phyloP scores from a whole-genome alignment of 169 alveolate species.

The Eimeria nieschulzi region DNA sequence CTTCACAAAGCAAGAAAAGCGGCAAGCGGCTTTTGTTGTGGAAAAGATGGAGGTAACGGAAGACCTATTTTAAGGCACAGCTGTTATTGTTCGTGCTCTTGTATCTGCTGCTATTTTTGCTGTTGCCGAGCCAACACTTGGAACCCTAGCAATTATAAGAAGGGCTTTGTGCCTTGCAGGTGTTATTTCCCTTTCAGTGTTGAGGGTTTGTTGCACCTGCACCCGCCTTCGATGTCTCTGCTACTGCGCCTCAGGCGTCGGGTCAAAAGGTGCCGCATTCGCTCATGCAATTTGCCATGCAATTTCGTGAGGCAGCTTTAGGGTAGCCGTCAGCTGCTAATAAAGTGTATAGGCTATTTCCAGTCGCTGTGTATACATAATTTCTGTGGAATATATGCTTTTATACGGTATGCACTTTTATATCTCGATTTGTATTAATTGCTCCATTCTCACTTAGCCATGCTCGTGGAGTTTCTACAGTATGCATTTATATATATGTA shows the following conservation, averaged over 20 bases:
- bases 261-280: constrained; percentile 67
- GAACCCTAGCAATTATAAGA: too few relatives aligned
- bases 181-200: not conserved
- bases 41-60: constrained; percentile 66
- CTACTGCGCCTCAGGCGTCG: constrained; percentile 19
- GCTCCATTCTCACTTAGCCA: too few relatives aligned
- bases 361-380: too few relatives aligned
- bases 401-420: too few relatives aligned
- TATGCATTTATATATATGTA: too few relatives aligned
- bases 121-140: not conserved
- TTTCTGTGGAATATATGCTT: too few relatives aligned
- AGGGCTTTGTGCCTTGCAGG: not conserved
- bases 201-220: not conserved
- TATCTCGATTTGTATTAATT: too few relatives aligned
- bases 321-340: not conserved
- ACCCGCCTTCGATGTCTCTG: too few relatives aligned
- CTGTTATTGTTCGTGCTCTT: not conserved
- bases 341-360: too few relatives aligned
- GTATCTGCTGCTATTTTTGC: not conserved
- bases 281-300: constrained; percentile 52
- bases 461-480: too few relatives aligned
- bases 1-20: constrained; percentile 88
- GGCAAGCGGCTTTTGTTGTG: constrained; percentile 70
- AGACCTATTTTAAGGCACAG: not conserved
- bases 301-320: constrained; percentile 33